These are phyloP conservation scores for Datura wrightii DNA, from an alignment of 257 asterid species.

Conservation along the genomic window DNA sequence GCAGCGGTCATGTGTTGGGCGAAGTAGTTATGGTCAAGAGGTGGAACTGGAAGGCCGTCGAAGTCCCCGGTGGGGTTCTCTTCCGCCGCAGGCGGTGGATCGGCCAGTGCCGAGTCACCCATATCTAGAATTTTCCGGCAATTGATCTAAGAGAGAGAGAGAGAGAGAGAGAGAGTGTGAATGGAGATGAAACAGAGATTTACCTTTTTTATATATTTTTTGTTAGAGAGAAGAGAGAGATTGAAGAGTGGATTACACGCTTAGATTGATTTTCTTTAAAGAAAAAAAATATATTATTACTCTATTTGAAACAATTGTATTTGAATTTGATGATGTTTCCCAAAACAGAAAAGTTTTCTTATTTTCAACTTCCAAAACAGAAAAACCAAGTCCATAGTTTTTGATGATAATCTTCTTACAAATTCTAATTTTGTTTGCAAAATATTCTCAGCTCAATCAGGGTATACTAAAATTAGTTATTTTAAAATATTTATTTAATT, in stretches of 20 bases:
- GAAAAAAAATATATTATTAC: neutral
- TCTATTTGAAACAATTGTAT: neutral
- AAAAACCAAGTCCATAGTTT: no score
- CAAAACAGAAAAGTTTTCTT: neutral
- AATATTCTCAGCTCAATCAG: no score
- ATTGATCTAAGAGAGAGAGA: neutral
- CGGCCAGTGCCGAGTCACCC: constrained; percentile 51
- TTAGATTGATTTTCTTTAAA: neutral
- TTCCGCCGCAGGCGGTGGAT: constrained; percentile 32
- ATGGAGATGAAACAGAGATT: neutral
- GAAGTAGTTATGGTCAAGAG: constrained; percentile 54
- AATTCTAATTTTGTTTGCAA: no score
- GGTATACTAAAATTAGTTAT: no score
- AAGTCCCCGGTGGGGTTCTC: constrained; percentile 35
- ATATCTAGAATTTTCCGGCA: constrained; percentile 37
- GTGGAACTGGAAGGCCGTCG: constrained; percentile 51
- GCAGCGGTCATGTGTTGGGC: constrained; percentile 37
- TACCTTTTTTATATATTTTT: neutral
- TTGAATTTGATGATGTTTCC: neutral
- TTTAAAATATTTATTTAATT: no score
- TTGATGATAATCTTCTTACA: no score
- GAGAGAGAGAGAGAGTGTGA: neutral
- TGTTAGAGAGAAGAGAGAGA: neutral
- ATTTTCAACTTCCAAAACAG: neutral
- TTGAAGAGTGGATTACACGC: neutral